These are phyloP conservation scores for Parsonsia alboflavescens DNA, from an alignment of 257 asterid species.

Conservation along the genomic window DNA sequence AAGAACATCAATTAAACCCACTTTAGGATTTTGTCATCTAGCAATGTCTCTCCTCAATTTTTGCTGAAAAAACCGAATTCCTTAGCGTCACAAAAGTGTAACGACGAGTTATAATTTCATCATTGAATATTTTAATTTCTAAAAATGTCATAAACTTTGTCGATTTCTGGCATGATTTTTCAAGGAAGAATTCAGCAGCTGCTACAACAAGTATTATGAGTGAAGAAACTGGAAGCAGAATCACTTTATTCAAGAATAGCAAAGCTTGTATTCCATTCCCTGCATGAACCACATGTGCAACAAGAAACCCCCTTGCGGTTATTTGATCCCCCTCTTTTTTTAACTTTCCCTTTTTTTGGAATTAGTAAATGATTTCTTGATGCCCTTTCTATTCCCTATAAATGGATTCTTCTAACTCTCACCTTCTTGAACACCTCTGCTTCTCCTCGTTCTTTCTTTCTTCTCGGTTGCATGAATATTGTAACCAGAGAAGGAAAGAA, in stretches of 20 bases:
- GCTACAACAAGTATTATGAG: conserved; percentile 31
- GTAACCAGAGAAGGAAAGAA: conserved; percentile 5
- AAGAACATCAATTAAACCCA: not conserved
- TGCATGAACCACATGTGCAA: conserved; percentile 59
- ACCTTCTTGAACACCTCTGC: not conserved
- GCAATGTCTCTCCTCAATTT: not conserved
- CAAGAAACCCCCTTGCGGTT: conserved; percentile 29
- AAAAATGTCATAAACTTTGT: not conserved
- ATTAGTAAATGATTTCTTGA: conserved; percentile 23
- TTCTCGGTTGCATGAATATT: not conserved
- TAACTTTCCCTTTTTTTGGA: not conserved
- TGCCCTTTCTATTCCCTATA: conserved; percentile 9
- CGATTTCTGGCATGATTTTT: not conserved
- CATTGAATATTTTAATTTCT: not conserved
- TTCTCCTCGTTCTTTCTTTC: no score
- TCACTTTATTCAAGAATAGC: conserved; percentile 45
- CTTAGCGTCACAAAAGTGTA: conserved; percentile 1
- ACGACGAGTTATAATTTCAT: conserved; percentile 2
- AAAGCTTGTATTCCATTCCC: conserved; percentile 25
- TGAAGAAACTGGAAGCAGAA: conserved; percentile 41
- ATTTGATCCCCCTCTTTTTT: conserved; percentile 17
- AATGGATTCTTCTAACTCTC: not conserved
- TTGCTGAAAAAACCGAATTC: not conserved
- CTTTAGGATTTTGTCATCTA: not conserved
- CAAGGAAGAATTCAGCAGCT: conserved; percentile 30